Percentiles rank a stretch among this genome's conserved stretches.
These are phyloP conservation scores for Penicillium chermesinum DNA, from an alignment of 495 filamentous ascomycete species.

Conservation along the genomic window DNA sequence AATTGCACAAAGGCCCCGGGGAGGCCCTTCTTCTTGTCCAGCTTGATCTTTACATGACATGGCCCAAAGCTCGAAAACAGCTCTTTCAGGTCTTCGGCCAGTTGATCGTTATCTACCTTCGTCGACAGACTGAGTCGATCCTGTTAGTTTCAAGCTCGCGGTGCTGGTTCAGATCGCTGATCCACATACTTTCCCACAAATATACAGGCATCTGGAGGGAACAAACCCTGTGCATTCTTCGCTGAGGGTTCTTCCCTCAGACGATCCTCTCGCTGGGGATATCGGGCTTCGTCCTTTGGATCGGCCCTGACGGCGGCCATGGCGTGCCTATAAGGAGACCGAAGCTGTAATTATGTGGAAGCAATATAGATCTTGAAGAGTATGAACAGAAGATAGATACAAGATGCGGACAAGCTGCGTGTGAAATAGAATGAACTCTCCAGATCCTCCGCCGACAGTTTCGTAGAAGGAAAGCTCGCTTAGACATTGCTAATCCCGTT, in stretches of 20 bases:
- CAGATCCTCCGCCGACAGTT: no score
- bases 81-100: constrained; percentile 8
- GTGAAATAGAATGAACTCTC: no score
- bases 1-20: constrained; percentile 23
- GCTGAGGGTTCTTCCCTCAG: constrained; percentile 14
- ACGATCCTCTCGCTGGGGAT: constrained; percentile 17
- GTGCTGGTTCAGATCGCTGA: no score
- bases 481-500: no score
- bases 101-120: constrained; percentile 7
- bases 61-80: constrained; percentile 9
- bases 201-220: constrained; percentile 22
- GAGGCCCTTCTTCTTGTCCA: constrained; percentile 13
- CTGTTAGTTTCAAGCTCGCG: not conserved
- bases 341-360: no score
- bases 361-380: no score
- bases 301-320: no score
- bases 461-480: no score
- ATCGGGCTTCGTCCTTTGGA: constrained; percentile 6
- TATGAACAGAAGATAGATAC: no score
- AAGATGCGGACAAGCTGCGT: no score
- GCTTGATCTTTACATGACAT: constrained; percentile 22
- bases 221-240: constrained; percentile 25
- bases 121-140: constrained; percentile 10
- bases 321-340: no score
- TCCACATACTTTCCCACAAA: no score